Evolutionary conservation across 106 monocot genomes (phyloP).

Genomic region (Dioscorea dumetorum): DNA sequence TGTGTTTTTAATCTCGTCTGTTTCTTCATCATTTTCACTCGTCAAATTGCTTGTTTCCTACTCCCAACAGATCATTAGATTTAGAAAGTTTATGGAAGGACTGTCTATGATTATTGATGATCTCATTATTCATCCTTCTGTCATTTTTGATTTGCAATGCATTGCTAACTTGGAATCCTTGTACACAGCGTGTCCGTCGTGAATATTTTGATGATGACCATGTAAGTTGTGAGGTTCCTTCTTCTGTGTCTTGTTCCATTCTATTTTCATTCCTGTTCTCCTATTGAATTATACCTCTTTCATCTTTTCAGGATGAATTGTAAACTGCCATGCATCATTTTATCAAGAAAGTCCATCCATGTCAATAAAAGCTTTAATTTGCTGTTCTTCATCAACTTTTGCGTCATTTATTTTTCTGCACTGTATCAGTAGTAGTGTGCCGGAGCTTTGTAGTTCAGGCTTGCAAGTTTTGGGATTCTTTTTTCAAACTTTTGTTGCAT

Average conservation of each 20-base stretch:
- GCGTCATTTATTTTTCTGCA: no score
- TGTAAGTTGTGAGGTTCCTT: constrained; percentile 31
- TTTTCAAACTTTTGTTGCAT: no score
- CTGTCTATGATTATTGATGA: no score
- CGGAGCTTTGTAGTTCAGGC: no score
- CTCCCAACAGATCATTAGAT: no score
- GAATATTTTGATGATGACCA: constrained; percentile 61
- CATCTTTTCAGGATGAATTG: constrained; percentile 43
- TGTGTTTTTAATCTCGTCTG: not conserved
- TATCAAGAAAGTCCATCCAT: no score
- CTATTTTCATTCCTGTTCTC: not conserved
- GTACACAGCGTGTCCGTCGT: constrained; percentile 15
- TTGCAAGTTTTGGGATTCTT: no score
- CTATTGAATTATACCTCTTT: not conserved
- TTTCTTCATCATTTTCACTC: not conserved
- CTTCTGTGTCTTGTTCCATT: not conserved
- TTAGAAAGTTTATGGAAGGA: no score
- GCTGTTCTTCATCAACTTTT: no score
- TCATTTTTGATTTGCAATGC: not conserved
- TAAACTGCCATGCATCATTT: constrained; percentile 8
- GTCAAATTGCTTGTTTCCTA: no score
- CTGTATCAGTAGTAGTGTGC: no score
- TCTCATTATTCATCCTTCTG: not conserved
- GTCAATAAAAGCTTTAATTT: no score
- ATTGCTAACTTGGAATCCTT: constrained; percentile 11